Conservation (phyloP, 345 rosid genomes). For the Hirschfeldia incana region DNA sequence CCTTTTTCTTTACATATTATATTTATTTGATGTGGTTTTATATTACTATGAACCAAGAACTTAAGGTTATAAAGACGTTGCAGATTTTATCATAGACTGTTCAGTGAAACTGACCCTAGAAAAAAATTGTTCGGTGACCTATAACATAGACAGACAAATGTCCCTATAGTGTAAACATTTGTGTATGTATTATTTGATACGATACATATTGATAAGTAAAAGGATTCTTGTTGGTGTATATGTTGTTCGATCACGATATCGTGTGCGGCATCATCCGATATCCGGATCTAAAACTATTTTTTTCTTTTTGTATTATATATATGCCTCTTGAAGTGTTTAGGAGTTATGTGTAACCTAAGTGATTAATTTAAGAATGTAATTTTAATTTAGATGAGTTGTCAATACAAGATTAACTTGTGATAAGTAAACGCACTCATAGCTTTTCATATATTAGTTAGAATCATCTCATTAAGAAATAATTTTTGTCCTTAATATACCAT, state of each 20-base stretch:
- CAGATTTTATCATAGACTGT: no score
- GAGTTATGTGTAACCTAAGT: not conserved
- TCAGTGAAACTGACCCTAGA: no score
- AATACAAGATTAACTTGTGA: not conserved
- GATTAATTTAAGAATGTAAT: not conserved
- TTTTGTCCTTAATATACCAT: not conserved
- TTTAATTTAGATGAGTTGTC: no score
- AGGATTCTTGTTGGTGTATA: not conserved
- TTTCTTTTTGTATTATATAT: no score
- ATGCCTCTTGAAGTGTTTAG: not conserved
- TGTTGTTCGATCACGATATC: no score
- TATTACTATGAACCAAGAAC: conserved; percentile 16
- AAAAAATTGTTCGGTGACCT: not conserved
- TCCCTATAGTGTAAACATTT: not conserved
- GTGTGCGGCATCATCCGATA: not conserved
- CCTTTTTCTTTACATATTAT: conserved; percentile 2
- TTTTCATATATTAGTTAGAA: not conserved
- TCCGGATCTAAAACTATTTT: not conserved
- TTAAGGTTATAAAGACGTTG: not conserved
- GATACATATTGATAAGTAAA: not conserved
- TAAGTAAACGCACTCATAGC: not conserved
- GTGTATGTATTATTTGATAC: not conserved
- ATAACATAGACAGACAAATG: not conserved
- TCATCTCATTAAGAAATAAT: no score
- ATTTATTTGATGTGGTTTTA: conserved; percentile 7